These are phyloP conservation scores for Tricharina praecox DNA, from an alignment of 495 filamentous ascomycete genomes.

Conservation along the genomic window DNA sequence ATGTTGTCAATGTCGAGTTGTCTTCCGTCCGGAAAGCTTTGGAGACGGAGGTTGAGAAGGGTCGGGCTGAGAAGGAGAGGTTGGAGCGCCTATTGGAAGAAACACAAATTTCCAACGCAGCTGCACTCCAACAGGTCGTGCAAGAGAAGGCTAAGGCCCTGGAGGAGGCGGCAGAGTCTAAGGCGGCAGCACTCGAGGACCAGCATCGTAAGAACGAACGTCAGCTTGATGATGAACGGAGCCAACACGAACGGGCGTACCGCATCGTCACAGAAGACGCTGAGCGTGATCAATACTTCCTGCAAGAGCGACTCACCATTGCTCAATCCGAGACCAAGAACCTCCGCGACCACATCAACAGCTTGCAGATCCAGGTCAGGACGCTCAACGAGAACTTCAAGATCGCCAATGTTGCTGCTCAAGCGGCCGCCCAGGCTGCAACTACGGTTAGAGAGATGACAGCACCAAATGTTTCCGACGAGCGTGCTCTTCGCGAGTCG, in stretches of 20 bases:
- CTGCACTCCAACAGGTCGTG: constrained; percentile 55
- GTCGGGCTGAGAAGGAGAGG: constrained; percentile 52
- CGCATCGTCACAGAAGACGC: constrained; percentile 55
- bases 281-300: constrained; percentile 47
- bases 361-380: constrained; percentile 66
- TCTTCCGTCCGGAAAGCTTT: constrained; percentile 61
- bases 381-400: constrained; percentile 28
- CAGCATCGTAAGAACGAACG: constrained; percentile 46
- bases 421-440: constrained; percentile 69
- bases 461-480: constrained; percentile 46
- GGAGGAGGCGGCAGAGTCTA: constrained; percentile 49
- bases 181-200: constrained; percentile 33
- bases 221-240: constrained; percentile 32
- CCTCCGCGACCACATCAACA: constrained; percentile 59
- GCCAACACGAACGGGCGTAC: constrained; percentile 48
- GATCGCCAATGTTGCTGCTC: constrained; percentile 76
- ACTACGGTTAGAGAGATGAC: constrained; percentile 37
- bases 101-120: constrained; percentile 29
- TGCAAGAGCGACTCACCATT: constrained; percentile 53
- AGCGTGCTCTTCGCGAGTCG: constrained; percentile 84
- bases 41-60: constrained; percentile 50
- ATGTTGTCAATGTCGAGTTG: constrained; percentile 64
- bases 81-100: constrained; percentile 25
- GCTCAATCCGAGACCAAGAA: constrained; percentile 64
- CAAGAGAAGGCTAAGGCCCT: constrained; percentile 45